Evolutionary conservation across 1,139 yeast genomes (phyloP).

Genomic region (Debaryomyces udenii): DNA sequence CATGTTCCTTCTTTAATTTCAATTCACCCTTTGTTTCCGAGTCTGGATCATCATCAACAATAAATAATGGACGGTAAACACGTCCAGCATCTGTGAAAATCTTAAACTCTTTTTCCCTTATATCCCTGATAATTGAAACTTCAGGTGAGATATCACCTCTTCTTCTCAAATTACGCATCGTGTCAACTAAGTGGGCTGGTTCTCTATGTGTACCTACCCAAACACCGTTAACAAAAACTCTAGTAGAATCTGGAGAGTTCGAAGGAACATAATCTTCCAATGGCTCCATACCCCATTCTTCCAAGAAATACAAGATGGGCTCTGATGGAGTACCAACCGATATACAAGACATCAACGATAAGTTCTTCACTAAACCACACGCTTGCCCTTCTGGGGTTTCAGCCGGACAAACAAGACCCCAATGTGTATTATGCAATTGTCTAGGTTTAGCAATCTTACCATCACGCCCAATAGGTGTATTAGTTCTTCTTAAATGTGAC

Average conservation of each 20-base stretch:
- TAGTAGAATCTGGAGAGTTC: slow-evolving; percentile 86
- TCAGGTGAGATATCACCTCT: slow-evolving; percentile 95
- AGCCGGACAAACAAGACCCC: slow-evolving; percentile 99
- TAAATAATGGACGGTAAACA: slow-evolving; percentile 90
- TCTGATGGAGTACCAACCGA: slow-evolving; percentile 98
- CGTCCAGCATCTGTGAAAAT: slow-evolving; percentile 99
- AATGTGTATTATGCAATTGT: slow-evolving; percentile 97
- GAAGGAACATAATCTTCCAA: slow-evolving; percentile 95
- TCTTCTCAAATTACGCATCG: slow-evolving; percentile 90
- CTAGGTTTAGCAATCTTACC: slow-evolving; percentile 98
- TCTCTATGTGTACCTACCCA: slow-evolving; percentile 99
- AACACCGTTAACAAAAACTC: slow-evolving; percentile 97
- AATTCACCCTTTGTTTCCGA: slow-evolving; percentile 78
- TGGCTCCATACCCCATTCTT: slow-evolving; percentile 99
- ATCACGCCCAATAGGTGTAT: slow-evolving; percentile 98
- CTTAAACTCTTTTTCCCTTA: slow-evolving; percentile 93
- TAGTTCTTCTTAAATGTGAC: slow-evolving; percentile 97
- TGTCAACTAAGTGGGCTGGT: slow-evolving; percentile 86
- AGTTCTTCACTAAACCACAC: slow-evolving; percentile 96
- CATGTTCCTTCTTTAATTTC: slow-evolving; percentile 81
- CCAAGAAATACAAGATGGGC: slow-evolving; percentile 88
- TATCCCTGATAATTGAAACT: slow-evolving; percentile 94
- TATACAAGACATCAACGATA: slow-evolving; percentile 94
- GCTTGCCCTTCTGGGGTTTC: slow-evolving; percentile 99
- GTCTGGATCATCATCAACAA: slow-evolving; percentile 83